These are phyloP conservation scores for Epichloe coenophiala DNA, from an alignment of 2,329 filamentous ascomycete genomes.

Conservation along the genomic window DNA sequence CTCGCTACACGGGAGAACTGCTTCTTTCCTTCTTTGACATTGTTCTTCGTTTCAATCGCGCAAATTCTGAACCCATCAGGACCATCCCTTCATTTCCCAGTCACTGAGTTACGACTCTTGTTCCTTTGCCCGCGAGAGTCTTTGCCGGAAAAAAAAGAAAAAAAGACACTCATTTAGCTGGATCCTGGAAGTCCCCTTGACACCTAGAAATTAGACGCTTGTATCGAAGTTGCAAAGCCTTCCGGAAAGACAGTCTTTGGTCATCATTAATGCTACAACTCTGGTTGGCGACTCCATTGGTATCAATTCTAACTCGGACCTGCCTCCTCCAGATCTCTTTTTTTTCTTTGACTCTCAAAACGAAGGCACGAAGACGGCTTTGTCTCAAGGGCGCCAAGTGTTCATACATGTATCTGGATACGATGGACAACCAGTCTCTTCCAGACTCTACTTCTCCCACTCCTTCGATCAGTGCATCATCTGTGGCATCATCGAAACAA, in stretches of 20 bases:
- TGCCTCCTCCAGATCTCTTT: conserved; percentile 15
- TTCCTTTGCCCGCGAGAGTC: not conserved
- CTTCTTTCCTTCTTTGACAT: not conserved
- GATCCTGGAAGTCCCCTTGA: not conserved
- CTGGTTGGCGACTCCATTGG: not conserved
- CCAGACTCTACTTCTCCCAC: conserved; percentile 12
- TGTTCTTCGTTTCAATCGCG: not conserved
- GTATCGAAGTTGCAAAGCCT: not conserved
- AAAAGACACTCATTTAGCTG: not conserved
- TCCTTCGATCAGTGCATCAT: conserved; percentile 10
- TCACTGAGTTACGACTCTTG: not conserved
- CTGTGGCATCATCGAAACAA: conserved; percentile 16
- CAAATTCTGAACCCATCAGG: not conserved
- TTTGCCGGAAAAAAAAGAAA: not conserved
- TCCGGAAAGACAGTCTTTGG: conserved; percentile 8
- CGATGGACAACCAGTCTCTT: conserved; percentile 17
- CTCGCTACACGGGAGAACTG: not conserved
- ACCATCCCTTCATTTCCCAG: not conserved
- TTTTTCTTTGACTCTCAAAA: conserved; percentile 4
- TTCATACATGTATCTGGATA: conserved; percentile 6
- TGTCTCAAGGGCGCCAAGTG: not conserved
- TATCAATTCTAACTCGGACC: conserved; percentile 14
- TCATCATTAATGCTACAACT: not conserved
- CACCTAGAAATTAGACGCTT: not conserved
- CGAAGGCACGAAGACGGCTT: conserved; percentile 4